Evolutionary conservation across 257 asterid genomes (phyloP).

Genomic region (Marsdenia floribunda): DNA sequence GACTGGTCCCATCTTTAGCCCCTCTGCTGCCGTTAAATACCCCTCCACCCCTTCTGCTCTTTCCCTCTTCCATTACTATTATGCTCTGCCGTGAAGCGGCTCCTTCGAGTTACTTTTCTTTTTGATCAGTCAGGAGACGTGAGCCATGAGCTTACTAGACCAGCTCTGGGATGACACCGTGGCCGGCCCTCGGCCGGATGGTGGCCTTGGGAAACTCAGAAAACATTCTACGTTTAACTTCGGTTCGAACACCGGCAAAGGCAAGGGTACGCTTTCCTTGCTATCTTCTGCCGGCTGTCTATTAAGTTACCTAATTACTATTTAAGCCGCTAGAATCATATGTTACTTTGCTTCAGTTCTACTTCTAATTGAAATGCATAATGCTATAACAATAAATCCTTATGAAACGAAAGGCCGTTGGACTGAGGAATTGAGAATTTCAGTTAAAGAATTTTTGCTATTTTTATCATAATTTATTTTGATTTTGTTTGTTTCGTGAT

Average conservation of each 20-base stretch:
- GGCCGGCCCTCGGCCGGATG: slow-evolving; percentile 85
- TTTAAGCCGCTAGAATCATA: not conserved
- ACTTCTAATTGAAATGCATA: not conserved
- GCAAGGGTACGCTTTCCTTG: slow-evolving; percentile 66
- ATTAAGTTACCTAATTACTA: not conserved
- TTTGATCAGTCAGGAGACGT: not conserved
- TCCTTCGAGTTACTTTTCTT: too few relatives aligned
- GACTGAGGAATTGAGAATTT: not conserved
- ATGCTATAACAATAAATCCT: not conserved
- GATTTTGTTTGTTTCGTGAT: not conserved
- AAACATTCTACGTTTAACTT: slow-evolving; percentile 53
- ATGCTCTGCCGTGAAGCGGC: not conserved
- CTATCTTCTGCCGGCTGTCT: slow-evolving; percentile 24
- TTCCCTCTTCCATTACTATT: not conserved
- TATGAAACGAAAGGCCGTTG: not conserved
- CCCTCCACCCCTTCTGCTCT: not conserved
- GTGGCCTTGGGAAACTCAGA: slow-evolving; percentile 81
- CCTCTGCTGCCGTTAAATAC: slow-evolving; percentile 41
- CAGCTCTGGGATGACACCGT: slow-evolving; percentile 94
- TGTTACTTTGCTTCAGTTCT: not conserved
- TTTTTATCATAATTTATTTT: not conserved
- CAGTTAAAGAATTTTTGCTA: not conserved
- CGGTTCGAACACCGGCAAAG: slow-evolving; percentile 61
- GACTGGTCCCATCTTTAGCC: slow-evolving; percentile 32
- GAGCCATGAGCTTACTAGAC: slow-evolving; percentile 70